Base-by-base conservation (phyloP, 768 basidiomycete species). In the Cystobasidium ongulense region DNA sequence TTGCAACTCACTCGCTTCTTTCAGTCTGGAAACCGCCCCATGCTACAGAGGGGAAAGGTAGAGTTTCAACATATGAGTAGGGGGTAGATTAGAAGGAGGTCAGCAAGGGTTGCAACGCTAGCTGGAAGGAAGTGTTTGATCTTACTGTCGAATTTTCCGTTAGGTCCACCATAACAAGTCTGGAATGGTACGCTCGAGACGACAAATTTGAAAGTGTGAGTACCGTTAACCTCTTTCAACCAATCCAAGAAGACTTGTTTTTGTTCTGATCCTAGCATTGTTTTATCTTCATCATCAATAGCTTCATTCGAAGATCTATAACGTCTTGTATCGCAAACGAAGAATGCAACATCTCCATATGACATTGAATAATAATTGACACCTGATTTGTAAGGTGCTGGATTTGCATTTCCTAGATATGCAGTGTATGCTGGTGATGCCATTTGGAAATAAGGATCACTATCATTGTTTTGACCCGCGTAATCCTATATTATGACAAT, bases 181-280 rank as follows among this genome's bases (percentile, higher is more conserved):
- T 88, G 88, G 80, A 91, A 87, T 0, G 89, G 90, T 1, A 90
- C 88, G 17, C 87, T 88, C 15, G 86, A 85, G 41, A 89, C 84
- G 76, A 91, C 83, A 78, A 91, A 90, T 81, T 90, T 90, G 84
- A 88, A 90, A 0, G 88, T 86, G 8, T 86, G 83, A 0, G 90
- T 90, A 65, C 81, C 78, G 81, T 90, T 90, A 25, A 88, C 88
- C 83, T 87, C 72, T 17, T 82, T 82, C 1, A 89, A 83, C 90
- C 90, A 90, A 67, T 84, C 80, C 74, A 86, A 82, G 46, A 90
- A 82, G 0, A 86, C 86, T 0, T 84, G 80, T 33, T 89, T 82
- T 78, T 91, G 90, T 36, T 80, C 77, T 41, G 86, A 85, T 25
- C 90, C 90, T 17, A 91, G 84, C 88, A 91, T 90, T 0, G 87